Base-by-base conservation (phyloP, 768 basidiomycete genomes). In the Chalciporus piperatus region DNA sequence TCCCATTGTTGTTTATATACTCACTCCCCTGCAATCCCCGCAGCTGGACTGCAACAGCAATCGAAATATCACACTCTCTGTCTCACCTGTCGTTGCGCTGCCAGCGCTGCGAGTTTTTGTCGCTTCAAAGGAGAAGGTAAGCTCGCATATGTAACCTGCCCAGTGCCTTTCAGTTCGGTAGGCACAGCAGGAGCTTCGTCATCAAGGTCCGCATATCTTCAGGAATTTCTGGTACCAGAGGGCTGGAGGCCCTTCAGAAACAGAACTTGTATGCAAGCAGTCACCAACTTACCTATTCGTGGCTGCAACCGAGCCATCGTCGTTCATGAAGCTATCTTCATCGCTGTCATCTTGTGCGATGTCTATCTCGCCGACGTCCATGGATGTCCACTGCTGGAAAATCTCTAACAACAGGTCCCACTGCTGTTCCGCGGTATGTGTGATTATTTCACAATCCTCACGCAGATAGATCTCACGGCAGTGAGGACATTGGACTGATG, bases 91-190 rank as follows among this genome's bases (percentile, higher is more conserved):
- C 56, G 54, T 43, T 52, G 47, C 39, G 48, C 52, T 49, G 7
- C 59, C 17, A 64, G 51, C 30, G 38, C 39, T 40, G 7, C 10
- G 50, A 57, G 52, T 41, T 48, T 56, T 59, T 66, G 40, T 30
- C 57, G 59, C 48, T 61, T 57, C 45, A 48, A 48, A 41, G 62
- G 56, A n/a, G 61, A 63, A 42, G 64, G 33, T 39, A 66, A 45
- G 37, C 17, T 59, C 40, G 48, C 41, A 50, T 61, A 66, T 48
- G 53, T 41, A 41, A 51, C 43, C 47, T 37, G 13, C 28, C 32
- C 19, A 3, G 22, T 42, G 41, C 58, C 41, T 12, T 55, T 13
- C 9, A 32, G 45, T 35, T 43, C 25, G 20, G 50, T 14, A 45
- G 47, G 35, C 16, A 7, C 14, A 11, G 41, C 4, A 33, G 35